A percentile compares a stretch with the other conserved stretches of the same genome.
Evolutionary conservation across 2,329 filamentous ascomycete genomes (phyloP).

Genomic region (Phialophora macrospora): DNA sequence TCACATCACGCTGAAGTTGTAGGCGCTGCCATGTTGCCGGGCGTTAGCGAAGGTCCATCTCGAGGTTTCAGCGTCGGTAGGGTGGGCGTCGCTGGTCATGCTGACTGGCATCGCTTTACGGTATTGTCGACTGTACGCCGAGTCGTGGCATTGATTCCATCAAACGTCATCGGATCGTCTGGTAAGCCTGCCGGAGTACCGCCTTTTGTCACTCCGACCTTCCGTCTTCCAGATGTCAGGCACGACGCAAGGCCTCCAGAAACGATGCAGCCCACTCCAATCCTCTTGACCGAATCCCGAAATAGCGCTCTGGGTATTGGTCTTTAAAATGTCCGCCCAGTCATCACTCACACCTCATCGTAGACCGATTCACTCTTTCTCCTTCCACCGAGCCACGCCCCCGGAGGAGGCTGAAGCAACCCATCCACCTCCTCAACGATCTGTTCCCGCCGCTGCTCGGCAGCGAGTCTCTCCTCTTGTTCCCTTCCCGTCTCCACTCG

Average conservation of each 20-base stretch:
- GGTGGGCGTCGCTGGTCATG: not conserved
- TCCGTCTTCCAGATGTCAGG: constrained; percentile 6
- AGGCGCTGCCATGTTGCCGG: not conserved
- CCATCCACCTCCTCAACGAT: constrained; percentile 34
- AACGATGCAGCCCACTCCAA: not conserved
- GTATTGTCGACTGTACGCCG: not conserved
- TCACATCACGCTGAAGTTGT: not conserved
- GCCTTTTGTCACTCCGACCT: not conserved
- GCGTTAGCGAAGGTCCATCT: not conserved
- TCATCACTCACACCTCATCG: constrained; percentile 22
- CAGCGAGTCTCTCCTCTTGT: constrained; percentile 28
- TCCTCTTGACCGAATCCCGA: not conserved
- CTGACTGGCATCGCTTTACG: not conserved
- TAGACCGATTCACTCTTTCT: constrained; percentile 30
- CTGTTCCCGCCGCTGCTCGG: constrained; percentile 34
- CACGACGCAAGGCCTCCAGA: constrained; percentile 5
- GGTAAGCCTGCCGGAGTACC: not conserved
- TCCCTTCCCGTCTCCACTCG: constrained; percentile 28
- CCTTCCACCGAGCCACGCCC: constrained; percentile 32
- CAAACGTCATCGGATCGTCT: not conserved
- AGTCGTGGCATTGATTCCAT: not conserved
- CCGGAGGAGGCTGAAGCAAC: constrained; percentile 35
- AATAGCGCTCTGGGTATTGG: not conserved
- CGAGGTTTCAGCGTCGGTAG: not conserved
- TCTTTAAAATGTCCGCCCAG: not conserved